Base-by-base conservation (phyloP, 169 alveolate genomes). In the Eimeria necatrix region DNA sequence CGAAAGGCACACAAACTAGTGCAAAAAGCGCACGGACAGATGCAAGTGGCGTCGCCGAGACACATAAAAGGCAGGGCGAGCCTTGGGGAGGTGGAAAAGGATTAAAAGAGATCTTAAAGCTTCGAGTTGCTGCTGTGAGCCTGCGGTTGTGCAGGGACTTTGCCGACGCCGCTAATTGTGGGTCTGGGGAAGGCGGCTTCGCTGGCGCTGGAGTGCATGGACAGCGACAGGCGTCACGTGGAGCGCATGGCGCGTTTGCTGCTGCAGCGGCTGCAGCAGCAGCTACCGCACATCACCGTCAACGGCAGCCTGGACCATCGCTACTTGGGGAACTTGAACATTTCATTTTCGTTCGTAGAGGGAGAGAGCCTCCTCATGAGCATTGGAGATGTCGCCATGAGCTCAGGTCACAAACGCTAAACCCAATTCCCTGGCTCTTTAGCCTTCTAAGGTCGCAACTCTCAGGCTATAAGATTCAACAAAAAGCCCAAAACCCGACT, bases 101-200 rank as follows among this genome's bases (percentile, higher is more conserved):
- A 56, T 18, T 12, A 12, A 56, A 18, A 56, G 68, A 56, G 22
- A 56, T 10, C 68, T 10, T 56, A 0, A 56, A 18, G 41, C 0
- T 18, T 56, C 2, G 68, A 56, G 68, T 18, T 56, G 68, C 68
- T 56, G 80, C 32, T 20, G 51, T 32, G 7, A n/a, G 10, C n/a
- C 90, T 18, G 14, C 41, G 41, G 3, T 41, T 0, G n/a, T 20
- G 2, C 94, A 89, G 95, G 95, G 8, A 98, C 99, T 9, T 91
- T 98, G 81, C 98, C 99, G 7, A 97, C 99, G 12, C 98, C 99
- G 46, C 90, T 98, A 60, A 97, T 97, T 91, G 99, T 99, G 51
- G 99, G 99, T 0, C 96, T 99, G 84, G 99, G 99, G 9, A 99
- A 97, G 85, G 99, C 99, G n/a, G 98, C 99, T 51, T 97, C 95